Percentiles rank a stretch among this genome's conserved stretches.
phyloP scores from a whole-genome alignment of 345 rosid species.

The Excoecaria agallocha region DNA sequence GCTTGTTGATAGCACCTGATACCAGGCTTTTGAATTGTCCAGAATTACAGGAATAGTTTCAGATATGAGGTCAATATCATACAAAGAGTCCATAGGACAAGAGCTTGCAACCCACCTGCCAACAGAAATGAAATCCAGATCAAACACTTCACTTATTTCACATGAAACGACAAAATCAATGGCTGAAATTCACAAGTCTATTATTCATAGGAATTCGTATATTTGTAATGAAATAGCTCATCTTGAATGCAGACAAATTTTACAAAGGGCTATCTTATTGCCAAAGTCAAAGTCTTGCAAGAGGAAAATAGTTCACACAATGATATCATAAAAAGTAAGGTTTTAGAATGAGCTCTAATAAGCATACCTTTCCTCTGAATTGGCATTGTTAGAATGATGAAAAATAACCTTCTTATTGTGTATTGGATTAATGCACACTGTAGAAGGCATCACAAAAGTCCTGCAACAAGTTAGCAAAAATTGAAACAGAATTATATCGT shows the following conservation, averaged over 20 bases:
- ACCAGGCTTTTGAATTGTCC: slow-evolving; percentile 80
- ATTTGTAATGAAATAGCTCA: neutral
- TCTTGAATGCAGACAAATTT: neutral
- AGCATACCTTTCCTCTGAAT: slow-evolving; percentile 36
- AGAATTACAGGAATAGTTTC: slow-evolving; percentile 82
- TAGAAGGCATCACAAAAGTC: slow-evolving; percentile 90
- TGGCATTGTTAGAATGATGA: slow-evolving; percentile 45
- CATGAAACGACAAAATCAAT: neutral
- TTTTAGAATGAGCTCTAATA: slow-evolving; percentile 2
- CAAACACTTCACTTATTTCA: neutral
- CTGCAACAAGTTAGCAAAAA: slow-evolving; percentile 37
- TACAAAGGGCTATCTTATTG: neutral
- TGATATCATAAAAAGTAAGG: neutral
- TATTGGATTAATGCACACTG: slow-evolving; percentile 85
- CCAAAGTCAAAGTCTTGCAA: neutral
- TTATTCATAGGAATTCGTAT: neutral
- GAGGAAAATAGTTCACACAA: neutral
- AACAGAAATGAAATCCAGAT: slow-evolving; percentile 14
- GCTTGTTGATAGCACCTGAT: slow-evolving; percentile 56
- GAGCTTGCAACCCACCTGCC: slow-evolving; percentile 62
- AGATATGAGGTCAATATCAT: slow-evolving; percentile 80
- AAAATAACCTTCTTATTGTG: slow-evolving; percentile 55
- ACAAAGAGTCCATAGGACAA: slow-evolving; percentile 47
- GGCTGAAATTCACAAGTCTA: neutral
- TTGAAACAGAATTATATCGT: neutral